Conservation (phyloP, 768 basidiomycete species). For the Cystofilobasidium capitatum region DNA sequence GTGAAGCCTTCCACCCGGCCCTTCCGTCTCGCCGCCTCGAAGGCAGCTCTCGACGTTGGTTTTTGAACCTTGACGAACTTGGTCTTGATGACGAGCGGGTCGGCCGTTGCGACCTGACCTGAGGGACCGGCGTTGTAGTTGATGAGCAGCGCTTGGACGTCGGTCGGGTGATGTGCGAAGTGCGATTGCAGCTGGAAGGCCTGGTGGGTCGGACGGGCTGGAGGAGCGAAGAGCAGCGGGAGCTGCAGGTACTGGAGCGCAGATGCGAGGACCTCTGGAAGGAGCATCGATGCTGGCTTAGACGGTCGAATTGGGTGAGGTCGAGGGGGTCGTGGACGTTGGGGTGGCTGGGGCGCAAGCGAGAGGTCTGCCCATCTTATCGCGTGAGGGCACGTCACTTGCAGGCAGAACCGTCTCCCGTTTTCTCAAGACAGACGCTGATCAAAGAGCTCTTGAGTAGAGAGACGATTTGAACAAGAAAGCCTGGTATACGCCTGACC, state of each 20-base stretch:
- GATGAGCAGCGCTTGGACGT: constrained; percentile 16
- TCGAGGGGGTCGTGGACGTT: constrained; percentile 47
- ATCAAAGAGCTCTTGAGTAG: no score
- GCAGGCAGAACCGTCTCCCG: no score
- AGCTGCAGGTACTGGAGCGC: constrained; percentile 32
- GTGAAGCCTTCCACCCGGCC: background rate
- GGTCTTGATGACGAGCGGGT: constrained; percentile 6
- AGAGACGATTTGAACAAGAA: no score
- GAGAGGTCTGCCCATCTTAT: no score
- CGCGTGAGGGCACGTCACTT: no score
- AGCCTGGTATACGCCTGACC: no score
- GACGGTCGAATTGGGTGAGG: constrained; percentile 43
- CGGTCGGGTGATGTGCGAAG: constrained; percentile 20
- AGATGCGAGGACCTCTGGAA: constrained; percentile 39
- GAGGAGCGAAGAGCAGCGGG: constrained; percentile 40
- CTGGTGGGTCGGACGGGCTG: background rate
- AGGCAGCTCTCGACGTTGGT: background rate
- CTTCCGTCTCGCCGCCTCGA: constrained; percentile 4
- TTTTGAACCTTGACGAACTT: constrained; percentile 13
- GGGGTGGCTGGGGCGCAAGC: constrained; percentile 41
- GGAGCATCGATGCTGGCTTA: constrained; percentile 50
- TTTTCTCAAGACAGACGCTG: no score
- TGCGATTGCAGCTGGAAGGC: background rate
- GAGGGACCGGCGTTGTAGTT: background rate
- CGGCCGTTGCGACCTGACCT: background rate